phyloP scores from a whole-genome alignment of 2,329 filamentous ascomycete genomes.

The Septoria petroselini region DNA sequence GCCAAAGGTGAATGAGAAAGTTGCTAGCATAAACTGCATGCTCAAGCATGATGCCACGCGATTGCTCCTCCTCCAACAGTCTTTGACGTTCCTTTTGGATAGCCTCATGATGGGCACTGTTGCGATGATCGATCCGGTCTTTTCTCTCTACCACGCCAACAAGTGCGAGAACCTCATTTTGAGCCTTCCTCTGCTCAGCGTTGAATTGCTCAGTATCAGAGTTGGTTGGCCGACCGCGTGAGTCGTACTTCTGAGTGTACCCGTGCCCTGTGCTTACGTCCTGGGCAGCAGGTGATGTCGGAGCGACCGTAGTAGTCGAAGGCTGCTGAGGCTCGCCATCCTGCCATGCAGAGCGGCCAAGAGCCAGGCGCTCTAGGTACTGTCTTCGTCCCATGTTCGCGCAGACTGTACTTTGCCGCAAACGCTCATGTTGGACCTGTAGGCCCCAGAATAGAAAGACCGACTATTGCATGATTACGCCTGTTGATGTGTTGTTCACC shows the following conservation, averaged over 20 bases:
- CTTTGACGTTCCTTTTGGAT: constrained; percentile 19
- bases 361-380: constrained; percentile 35
- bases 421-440: not conserved
- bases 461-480: not conserved
- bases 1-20: constrained; percentile 26
- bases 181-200: constrained; percentile 43
- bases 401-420: not conserved
- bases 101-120: constrained; percentile 11
- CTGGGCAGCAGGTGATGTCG: not conserved
- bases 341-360: constrained; percentile 45
- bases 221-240: constrained; percentile 46
- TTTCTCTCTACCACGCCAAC: constrained; percentile 48
- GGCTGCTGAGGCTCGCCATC: constrained; percentile 43
- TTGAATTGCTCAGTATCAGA: constrained; percentile 42
- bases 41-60: constrained; percentile 28
- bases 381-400: constrained; percentile 34
- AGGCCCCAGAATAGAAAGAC: not conserved
- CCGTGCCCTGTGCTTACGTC: constrained; percentile 7
- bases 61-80: constrained; percentile 27
- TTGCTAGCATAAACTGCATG: constrained; percentile 12
- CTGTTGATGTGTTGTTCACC: too few species aligned
- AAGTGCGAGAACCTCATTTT: constrained; percentile 49
- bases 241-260: constrained; percentile 44
- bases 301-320: constrained; percentile 30
- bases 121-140: constrained; percentile 18